phyloP scores from a whole-genome alignment of 192 early-diverging fungal species.

The Linnemannia zychae region DNA sequence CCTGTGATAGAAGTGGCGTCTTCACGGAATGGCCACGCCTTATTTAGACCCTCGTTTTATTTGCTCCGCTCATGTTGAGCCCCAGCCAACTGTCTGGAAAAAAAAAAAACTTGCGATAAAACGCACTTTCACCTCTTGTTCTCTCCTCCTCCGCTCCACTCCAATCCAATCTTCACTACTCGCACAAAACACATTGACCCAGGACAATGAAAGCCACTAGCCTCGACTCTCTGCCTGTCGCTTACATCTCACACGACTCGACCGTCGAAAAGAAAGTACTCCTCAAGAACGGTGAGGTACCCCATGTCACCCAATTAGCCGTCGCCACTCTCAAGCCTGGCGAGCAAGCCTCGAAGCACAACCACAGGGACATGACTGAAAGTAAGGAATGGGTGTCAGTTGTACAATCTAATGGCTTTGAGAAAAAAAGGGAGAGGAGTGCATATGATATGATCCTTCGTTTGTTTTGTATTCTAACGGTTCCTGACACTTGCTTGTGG shows the following conservation, averaged over 20 bases:
- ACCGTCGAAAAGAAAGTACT: constrained; percentile 53
- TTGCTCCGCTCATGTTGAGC: too few relatives aligned
- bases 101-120: too few relatives aligned
- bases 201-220: constrained; percentile 45
- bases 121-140: not conserved
- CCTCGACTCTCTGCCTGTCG: constrained; percentile 40
- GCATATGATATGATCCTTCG: too few relatives aligned
- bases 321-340: constrained; percentile 55
- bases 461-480: not conserved
- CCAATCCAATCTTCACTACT: not conserved
- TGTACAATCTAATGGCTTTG: too few relatives aligned
- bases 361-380: constrained; percentile 58
- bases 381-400: constrained; percentile 14
- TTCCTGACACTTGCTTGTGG: not conserved
- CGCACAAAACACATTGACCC: not conserved
- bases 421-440: too few relatives aligned
- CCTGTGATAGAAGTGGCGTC: not conserved
- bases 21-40: not conserved
- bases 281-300: constrained; percentile 52
- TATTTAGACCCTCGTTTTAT: not conserved
- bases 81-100: too few relatives aligned
- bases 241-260: constrained; percentile 55
- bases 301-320: constrained; percentile 53
- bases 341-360: constrained; percentile 45
- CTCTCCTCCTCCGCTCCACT: not conserved